Conservation (phyloP, 2,329 filamentous ascomycete genomes). For the Xylariaceae sp. region DNA sequence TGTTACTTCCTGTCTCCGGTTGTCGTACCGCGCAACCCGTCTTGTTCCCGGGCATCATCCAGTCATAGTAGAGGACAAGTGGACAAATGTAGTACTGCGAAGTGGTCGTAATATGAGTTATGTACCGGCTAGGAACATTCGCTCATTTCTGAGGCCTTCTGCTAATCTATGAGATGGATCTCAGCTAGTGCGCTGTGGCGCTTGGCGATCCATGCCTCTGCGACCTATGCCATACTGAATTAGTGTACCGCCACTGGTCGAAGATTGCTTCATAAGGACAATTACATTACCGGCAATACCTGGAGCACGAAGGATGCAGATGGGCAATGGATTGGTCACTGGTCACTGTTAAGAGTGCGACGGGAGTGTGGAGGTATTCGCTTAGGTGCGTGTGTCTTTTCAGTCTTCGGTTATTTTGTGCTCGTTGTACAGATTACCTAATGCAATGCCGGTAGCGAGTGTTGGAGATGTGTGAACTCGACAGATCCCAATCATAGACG, state of each 20-base stretch:
- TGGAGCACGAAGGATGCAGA: too few relatives aligned
- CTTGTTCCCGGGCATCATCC: neutral
- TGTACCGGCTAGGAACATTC: neutral
- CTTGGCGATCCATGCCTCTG: neutral
- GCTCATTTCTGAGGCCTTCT: neutral
- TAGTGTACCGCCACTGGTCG: neutral
- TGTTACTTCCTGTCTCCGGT: neutral
- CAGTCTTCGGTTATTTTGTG: too few relatives aligned
- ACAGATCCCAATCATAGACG: neutral
- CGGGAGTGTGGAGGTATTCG: too few relatives aligned
- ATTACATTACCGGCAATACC: neutral
- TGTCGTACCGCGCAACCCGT: neutral
- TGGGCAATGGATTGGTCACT: too few relatives aligned
- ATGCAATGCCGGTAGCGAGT: neutral
- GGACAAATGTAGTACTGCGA: too few relatives aligned
- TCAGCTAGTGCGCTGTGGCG: neutral
- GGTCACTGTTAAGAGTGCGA: too few relatives aligned
- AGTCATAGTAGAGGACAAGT: too few relatives aligned
- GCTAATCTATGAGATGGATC: neutral
- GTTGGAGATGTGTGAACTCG: neutral
- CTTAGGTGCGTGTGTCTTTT: too few relatives aligned
- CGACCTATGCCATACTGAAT: neutral
- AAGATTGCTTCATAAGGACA: neutral
- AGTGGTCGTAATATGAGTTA: too few relatives aligned
- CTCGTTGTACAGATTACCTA: too few relatives aligned